Conservation (phyloP, 345 rosid genomes). For the Conringia planisiliqua region DNA sequence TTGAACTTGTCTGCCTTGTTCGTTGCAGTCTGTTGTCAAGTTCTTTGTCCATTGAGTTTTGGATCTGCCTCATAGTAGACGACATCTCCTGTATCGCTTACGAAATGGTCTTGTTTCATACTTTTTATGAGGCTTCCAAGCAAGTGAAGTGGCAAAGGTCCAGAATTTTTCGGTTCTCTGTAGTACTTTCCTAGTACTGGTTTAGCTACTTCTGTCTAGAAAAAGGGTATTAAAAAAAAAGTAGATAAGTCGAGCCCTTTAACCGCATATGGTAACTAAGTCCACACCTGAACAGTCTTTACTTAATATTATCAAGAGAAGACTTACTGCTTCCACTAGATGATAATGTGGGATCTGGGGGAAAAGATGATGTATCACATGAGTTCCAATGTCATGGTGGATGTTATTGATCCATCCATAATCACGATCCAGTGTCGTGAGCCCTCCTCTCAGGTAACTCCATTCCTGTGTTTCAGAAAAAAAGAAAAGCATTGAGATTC, state of each 20-base stretch:
- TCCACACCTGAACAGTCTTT: neutral
- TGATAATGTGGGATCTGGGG: conserved; percentile 97
- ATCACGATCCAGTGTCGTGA: conserved; percentile 85
- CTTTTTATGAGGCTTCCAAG: conserved; percentile 48
- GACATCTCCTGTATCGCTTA: conserved; percentile 65
- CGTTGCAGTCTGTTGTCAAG: conserved; percentile 3
- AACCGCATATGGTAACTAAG: neutral
- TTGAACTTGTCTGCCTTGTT: neutral
- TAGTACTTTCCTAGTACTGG: conserved; percentile 74
- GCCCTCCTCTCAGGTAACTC: conserved; percentile 94
- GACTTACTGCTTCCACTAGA: conserved; percentile 78
- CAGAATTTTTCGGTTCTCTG: conserved; percentile 63
- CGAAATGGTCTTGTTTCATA: conserved; percentile 67
- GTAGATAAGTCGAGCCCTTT: neutral
- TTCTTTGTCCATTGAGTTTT: conserved; percentile 31
- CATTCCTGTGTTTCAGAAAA: conserved; percentile 53
- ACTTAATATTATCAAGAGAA: conserved; percentile 57
- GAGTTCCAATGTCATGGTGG: conserved; percentile 96
- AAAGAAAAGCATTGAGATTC: neutral
- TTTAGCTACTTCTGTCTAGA: conserved; percentile 72
- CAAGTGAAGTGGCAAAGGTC: conserved; percentile 61
- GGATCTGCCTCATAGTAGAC: conserved; percentile 62
- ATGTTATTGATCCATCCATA: conserved; percentile 79
- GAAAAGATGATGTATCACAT: conserved; percentile 89
- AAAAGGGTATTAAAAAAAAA: neutral